Base-by-base conservation (phyloP, 2,329 filamentous ascomycete species). In the Fusarium sp. region DNA sequence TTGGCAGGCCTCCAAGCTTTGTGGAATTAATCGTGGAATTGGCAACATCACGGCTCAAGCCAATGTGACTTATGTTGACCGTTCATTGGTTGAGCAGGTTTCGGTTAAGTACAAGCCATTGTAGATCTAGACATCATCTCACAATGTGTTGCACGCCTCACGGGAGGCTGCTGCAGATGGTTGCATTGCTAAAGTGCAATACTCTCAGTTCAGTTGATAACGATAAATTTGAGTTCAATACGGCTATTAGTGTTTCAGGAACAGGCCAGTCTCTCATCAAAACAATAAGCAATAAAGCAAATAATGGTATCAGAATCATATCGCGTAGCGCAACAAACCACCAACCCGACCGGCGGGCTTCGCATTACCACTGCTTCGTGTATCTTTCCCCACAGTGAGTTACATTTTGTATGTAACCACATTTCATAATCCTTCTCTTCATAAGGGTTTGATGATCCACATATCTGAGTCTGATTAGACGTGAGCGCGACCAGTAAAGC, bases 401-500 rank as follows among this genome's bases (percentile, higher is more conserved):
- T 42, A 34, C 43, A 42, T 65, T 36, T 21, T 62, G 28, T 54
- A 40, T 58, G 32, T 34, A 48, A 28, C 39, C 46, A 57, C 28
- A 28, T 36, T 44, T 45, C 28, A 15, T 30, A n/a, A 42, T 56
- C 51, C 42, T 40, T 55, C 38, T 48, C 24, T 60, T 56, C 26
- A 42, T 46, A 43, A 20, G 11, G 38, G 30, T 32, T 14, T 19
- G 49, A 39, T 24, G 23, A 23, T 28, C 30, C 32, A 28, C 47
- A 44, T 24, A 24, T 60, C 24, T 38, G 20, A 34, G 36, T 17
- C 34, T 28, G 39, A 63, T 75, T 79, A 85, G 60, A 88, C 83
- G 57, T 76, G 83, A 28, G 86, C 88, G 48, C 88, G 81, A 53
- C 87, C 87, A 30, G 88, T 90, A 76, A 88, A 89, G 49, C 83